These are phyloP conservation scores for Omphalotus guepiniiformis DNA, from an alignment of 768 basidiomycete species.

Conservation along the genomic window DNA sequence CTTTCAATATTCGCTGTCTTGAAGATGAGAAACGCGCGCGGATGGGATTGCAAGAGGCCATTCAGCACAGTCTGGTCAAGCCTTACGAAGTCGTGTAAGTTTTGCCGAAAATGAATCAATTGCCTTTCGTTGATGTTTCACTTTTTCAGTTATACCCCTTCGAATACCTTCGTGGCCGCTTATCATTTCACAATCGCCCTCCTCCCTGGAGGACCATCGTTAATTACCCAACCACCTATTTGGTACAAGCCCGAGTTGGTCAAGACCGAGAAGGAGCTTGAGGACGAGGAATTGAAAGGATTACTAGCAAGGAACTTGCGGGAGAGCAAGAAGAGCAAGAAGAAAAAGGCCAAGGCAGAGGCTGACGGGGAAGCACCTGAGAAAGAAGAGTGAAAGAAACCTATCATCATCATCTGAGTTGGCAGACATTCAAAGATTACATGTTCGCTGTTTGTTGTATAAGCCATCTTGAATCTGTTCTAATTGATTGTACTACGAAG, in stretches of 20 bases:
- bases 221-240: conserved; percentile 82
- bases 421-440: background rate
- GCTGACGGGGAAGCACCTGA: conserved; percentile 40
- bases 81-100: conserved; percentile 91
- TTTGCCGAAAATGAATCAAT: background rate
- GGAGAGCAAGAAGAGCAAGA: conserved; percentile 90
- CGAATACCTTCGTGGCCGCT: conserved; percentile 83
- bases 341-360: conserved; percentile 67
- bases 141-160: conserved; percentile 63
- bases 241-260: conserved; percentile 95
- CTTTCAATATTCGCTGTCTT: conserved; percentile 90
- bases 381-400: conserved; percentile 13
- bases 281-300: conserved; percentile 82
- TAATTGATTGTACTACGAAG: conserved; percentile 2
- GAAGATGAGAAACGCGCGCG: conserved; percentile 96
- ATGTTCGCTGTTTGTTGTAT: background rate
- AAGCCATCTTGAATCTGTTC: conserved; percentile 7
- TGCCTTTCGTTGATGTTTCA: background rate
- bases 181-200: conserved; percentile 98
- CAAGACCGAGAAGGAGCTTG: conserved; percentile 84
- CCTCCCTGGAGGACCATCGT: conserved; percentile 79
- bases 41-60: conserved; percentile 94
- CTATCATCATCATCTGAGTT: background rate
- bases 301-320: conserved; percentile 75
- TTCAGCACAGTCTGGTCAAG: conserved; percentile 89